A percentile compares a stretch with the other conserved stretches of the same genome.
Conservation (phyloP, 441 rosid genomes). For the Euphorbia corollata region DNA sequence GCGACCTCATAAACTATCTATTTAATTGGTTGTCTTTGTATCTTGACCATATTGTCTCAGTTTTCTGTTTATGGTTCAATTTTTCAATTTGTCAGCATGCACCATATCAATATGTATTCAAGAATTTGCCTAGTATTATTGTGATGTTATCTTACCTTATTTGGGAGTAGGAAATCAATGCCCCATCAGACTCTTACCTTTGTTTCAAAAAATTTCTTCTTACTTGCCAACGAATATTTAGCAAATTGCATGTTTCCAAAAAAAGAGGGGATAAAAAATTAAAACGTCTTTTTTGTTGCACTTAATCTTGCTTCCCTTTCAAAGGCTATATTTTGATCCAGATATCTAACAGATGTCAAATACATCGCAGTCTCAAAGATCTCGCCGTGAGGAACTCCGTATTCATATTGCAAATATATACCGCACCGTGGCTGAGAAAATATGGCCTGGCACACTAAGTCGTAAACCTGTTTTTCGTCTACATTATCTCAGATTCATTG, state of each 20-base stretch:
- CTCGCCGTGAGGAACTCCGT: slow-evolving; percentile 95
- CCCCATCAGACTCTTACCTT: neutral
- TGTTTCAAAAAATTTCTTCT: neutral
- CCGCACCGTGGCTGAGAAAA: slow-evolving; percentile 71
- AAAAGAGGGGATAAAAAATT: neutral
- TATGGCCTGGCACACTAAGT: slow-evolving; percentile 94
- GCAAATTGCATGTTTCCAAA: neutral
- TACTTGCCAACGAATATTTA: neutral
- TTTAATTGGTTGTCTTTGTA: slow-evolving; percentile 10
- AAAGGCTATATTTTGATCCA: slow-evolving; percentile 6
- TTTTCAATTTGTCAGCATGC: neutral
- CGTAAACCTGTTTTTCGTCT: slow-evolving; percentile 84
- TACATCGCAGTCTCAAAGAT: slow-evolving; percentile 71
- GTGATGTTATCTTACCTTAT: neutral
- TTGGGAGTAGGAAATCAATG: neutral
- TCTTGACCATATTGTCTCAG: neutral
- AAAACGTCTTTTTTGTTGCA: neutral
- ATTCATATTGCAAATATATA: slow-evolving; percentile 80
- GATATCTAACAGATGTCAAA: slow-evolving; percentile 11
- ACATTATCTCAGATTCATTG: slow-evolving; percentile 90
- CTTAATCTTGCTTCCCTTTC: slow-evolving; percentile 10
- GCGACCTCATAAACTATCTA: neutral
- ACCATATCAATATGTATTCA: neutral
- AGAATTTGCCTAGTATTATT: neutral
- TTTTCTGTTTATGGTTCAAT: slow-evolving; percentile 5